phyloP scores from a whole-genome alignment of 78 protist species.

The Cavenderia fasciculata region DNA sequence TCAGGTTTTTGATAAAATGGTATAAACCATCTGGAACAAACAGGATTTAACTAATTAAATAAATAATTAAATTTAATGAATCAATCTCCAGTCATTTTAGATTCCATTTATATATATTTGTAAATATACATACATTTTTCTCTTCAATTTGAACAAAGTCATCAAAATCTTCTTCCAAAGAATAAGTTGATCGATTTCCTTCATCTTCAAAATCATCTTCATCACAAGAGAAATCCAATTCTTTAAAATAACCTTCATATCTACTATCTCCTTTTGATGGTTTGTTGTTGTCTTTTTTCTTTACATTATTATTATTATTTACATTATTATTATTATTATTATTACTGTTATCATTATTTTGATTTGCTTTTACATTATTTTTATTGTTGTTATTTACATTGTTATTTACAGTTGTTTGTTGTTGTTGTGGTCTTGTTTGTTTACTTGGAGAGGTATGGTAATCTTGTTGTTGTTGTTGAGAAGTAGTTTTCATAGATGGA shows the following conservation, averaged over 20 bases:
- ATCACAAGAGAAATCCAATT: not conserved
- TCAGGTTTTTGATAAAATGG: conserved; percentile 59
- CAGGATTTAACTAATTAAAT: not conserved
- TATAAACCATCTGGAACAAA: conserved; percentile 24
- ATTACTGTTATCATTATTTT: not conserved
- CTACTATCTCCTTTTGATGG: too few relatives aligned
- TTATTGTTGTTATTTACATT: too few relatives aligned
- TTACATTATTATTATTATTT: not conserved
- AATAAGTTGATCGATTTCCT: too few relatives aligned
- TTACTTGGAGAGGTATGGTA: not conserved
- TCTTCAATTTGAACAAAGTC: conserved; percentile 43
- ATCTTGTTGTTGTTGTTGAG: conserved; percentile 2
- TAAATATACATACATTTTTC: not conserved
- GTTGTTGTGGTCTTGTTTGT: not conserved
- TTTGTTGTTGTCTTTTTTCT: not conserved
- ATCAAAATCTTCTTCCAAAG: conserved; percentile 4
- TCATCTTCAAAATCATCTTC: not conserved
- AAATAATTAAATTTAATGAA: not conserved
- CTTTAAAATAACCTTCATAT: not conserved
- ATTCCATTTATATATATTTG: not conserved
- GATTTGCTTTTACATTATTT: too few relatives aligned
- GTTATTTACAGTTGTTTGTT: not conserved
- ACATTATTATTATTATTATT: not conserved
- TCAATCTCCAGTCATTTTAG: not conserved
- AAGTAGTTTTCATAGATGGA: not conserved